Base-by-base conservation (phyloP, 2,329 filamentous ascomycete genomes). In the Dryadomyces quercivorus region DNA sequence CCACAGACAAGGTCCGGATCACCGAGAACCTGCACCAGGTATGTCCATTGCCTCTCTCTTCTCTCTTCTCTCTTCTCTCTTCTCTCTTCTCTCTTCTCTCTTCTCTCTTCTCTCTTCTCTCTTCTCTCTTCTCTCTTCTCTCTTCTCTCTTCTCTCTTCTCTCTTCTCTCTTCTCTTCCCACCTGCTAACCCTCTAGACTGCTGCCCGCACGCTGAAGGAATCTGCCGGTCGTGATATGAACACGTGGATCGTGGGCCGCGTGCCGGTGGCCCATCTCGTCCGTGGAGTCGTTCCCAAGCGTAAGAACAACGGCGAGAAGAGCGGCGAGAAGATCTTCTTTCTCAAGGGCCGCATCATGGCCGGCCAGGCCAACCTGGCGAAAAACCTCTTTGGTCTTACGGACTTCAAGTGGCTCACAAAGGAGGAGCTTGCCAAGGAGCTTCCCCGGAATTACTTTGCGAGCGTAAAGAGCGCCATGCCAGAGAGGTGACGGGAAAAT, bases 231-330 rank as follows among this genome's bases (percentile, higher is more conserved):
- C 72, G 87, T 58, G 94, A 98, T 76, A 97, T 98, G 91, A 97
- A 97, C 75, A 96, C 90, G 54, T 98, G 93, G 91, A 81, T 97
- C 62, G 87, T 98, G 52, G 92, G 90, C 57, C 90, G 90, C 63
- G 86, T 86, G 56, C 93, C 93, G 12, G 80, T 96, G 56, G 92
- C 91, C 26, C 86, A 96, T 71, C 72, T 86, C 64, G 75, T 87
- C 61, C 73, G 36, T 16, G 36, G 15, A 20, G 72, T 58, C 72
- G 2, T 20, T 22, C 10, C 10, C 6, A 13, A 43, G 61, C 70
- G 76, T 64, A 67, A 67, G 48, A 45, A 63, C 26, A 36, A 47
- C 15, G 48, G 51, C 6, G n/a, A 16, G 7, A 16, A n/a, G 13
- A 42, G 76, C 55, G 89, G 88, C 53, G 80, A 86, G 64, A 96